These are phyloP conservation scores for Stephanodiscus triporus DNA, from an alignment of 108 stramenopile species.

Conservation along the genomic window DNA sequence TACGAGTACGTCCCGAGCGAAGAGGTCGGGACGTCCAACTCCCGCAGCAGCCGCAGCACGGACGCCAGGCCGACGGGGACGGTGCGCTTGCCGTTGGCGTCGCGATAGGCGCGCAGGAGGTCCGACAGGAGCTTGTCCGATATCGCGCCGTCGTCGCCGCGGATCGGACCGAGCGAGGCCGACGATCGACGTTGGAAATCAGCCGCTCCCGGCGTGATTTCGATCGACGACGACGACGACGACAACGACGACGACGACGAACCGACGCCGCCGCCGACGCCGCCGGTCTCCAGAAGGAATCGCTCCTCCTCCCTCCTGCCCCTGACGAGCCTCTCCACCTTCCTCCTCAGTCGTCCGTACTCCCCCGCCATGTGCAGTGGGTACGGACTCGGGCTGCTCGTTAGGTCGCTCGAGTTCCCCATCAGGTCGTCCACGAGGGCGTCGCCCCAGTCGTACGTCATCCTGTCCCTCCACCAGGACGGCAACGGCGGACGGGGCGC, in stretches of 20 bases:
- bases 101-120: slow-evolving; percentile 75
- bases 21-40: slow-evolving; percentile 64
- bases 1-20: slow-evolving; percentile 68
- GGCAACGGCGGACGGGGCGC: slow-evolving; percentile 37
- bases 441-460: slow-evolving; percentile 76
- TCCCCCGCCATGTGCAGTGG: slow-evolving; percentile 71
- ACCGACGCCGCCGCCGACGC: neutral
- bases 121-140: slow-evolving; percentile 74
- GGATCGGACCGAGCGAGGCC: neutral
- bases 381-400: slow-evolving; percentile 69
- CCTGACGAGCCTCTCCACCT: slow-evolving; percentile 43
- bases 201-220: slow-evolving; percentile 13
- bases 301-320: slow-evolving; percentile 28
- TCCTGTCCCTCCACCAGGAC: slow-evolving; percentile 42
- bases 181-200: neutral
- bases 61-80: slow-evolving; percentile 73
- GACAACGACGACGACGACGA: slow-evolving; percentile 15
- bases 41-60: slow-evolving; percentile 63
- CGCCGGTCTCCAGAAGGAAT: slow-evolving; percentile 20
- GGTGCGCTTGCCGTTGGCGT: slow-evolving; percentile 67
- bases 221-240: slow-evolving; percentile 8
- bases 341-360: slow-evolving; percentile 55
- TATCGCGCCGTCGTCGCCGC: neutral
- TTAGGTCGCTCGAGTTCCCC: slow-evolving; percentile 72
- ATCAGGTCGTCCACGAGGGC: slow-evolving; percentile 82